Evolutionary conservation across 768 basidiomycete genomes (phyloP), one percentile per base, ranked within the genome.

Genomic region (Wakefieldia striispora): DNA sequence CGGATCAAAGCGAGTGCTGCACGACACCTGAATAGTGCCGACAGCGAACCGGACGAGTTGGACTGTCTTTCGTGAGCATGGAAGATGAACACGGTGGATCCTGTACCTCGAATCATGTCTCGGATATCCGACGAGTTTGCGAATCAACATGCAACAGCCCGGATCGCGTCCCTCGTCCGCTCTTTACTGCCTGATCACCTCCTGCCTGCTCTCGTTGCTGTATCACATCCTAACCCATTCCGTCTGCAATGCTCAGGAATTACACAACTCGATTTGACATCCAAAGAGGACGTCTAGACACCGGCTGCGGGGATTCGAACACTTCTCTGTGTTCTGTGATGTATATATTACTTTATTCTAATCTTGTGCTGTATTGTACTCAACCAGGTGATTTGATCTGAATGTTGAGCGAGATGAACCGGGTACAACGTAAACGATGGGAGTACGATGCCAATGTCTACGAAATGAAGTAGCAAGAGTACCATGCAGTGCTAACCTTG

Each of bases 1-100:
- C 68, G 72, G 43, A 65, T 75, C 26, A 68, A 61, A 43, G 65
- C 70, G 13, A 65, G 70, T 24, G 60, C 60, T 1, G 56, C 47
- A 12, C 57, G 58, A 31, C 43, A 58, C 44, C 35, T 53, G 12
- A 49, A 42, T n/a, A 43, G 50, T 29, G 47, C 48, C 7, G 60
- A 69, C 26, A 67, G 69, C 49, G 76, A 75, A 45, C 70, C 74
- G 7, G 76, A 78, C 49, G 74, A 75, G 24, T 65, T 78, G 40
- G 75, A 78, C 51, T 78, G 75, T 52, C 62, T 78, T 31, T 70
- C 73, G 27, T 75, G 61, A 76, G 14, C 19, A 27, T 33, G 34
- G 21, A 16, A 10, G 20, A 14, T 12, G n/a, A 20, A n/a, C n/a
- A 11, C 11, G 7, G 14, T 12, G 9, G 14, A 26, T 31, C 8